These are phyloP conservation scores for Sarocladium kiliense DNA, from an alignment of 2,329 filamentous ascomycete species.

Conservation along the genomic window DNA sequence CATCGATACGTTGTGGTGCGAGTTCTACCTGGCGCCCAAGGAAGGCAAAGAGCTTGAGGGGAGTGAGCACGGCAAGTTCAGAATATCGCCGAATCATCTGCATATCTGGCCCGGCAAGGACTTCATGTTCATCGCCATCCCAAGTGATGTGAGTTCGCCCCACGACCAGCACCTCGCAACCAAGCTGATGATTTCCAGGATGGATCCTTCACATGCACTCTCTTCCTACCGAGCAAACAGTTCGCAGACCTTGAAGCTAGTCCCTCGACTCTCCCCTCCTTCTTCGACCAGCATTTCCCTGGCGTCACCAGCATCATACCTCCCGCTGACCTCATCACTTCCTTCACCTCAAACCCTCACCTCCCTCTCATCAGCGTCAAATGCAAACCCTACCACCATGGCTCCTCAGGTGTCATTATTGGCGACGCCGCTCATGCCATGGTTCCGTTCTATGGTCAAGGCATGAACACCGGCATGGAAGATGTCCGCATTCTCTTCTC, in stretches of 20 bases:
- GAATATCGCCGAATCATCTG: slow-evolving; percentile 85
- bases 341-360: slow-evolving; percentile 80
- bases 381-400: slow-evolving; percentile 81
- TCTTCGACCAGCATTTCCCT: slow-evolving; percentile 82
- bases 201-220: slow-evolving; percentile 88
- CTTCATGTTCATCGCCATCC: slow-evolving; percentile 98
- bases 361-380: slow-evolving; percentile 92
- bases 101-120: slow-evolving; percentile 95
- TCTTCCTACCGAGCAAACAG: slow-evolving; percentile 73
- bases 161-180: too few relatives aligned
- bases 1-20: slow-evolving; percentile 95
- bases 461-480: slow-evolving; percentile 95
- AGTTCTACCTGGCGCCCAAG: slow-evolving; percentile 72
- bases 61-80: slow-evolving; percentile 48
- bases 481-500: slow-evolving; percentile 87
- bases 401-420: slow-evolving; percentile 72
- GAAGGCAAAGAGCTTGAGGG: slow-evolving; percentile 18
- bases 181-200: too few relatives aligned
- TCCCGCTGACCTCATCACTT: slow-evolving; percentile 60
- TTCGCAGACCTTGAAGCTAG: slow-evolving; percentile 64
- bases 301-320: slow-evolving; percentile 73
- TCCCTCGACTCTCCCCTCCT: slow-evolving; percentile 55
- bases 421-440: slow-evolving; percentile 96
- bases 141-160: slow-evolving; percentile 57
- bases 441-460: slow-evolving; percentile 97